Evolutionary conservation across 352 stramenopile genomes (phyloP).

Genomic region (Pythium brachiatum): DNA sequence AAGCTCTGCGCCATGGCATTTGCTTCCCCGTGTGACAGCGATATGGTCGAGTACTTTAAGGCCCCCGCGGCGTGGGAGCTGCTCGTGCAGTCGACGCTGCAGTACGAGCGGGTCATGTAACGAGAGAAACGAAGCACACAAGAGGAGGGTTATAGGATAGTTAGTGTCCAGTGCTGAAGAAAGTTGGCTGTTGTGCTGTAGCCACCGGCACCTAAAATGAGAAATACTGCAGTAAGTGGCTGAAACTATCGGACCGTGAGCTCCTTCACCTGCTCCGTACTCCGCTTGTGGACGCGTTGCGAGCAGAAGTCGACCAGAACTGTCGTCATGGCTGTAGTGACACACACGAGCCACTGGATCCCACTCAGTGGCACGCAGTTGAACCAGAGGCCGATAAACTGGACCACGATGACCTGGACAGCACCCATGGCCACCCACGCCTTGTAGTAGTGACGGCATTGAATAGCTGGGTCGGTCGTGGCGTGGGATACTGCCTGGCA

Average conservation of each 20-base stretch:
- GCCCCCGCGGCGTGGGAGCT: constrained; percentile 69
- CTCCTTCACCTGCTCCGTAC: too few relatives aligned
- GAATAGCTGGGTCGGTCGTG: not conserved
- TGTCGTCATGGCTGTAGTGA: not conserved
- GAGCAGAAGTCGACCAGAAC: constrained; percentile 6
- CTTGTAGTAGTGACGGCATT: not conserved
- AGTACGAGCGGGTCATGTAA: constrained; percentile 37
- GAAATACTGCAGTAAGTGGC: too few relatives aligned
- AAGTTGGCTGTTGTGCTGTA: not conserved
- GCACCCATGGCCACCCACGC: not conserved
- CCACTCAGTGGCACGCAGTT: not conserved
- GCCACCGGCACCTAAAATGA: not conserved
- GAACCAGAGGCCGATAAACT: not conserved
- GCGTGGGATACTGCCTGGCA: constrained; percentile 16
- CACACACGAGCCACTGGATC: constrained; percentile 1
- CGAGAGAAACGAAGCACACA: not conserved
- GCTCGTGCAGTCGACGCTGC: constrained; percentile 55
- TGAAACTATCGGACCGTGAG: too few relatives aligned
- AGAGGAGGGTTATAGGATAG: not conserved
- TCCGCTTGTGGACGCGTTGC: too few relatives aligned
- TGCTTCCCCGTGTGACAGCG: constrained; percentile 36
- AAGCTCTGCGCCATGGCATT: constrained; percentile 37
- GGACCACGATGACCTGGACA: not conserved
- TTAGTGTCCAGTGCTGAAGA: not conserved
- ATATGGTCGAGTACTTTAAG: constrained; percentile 75